Base-by-base conservation (phyloP, 306 rosid species). In the Prunus fruticosa region DNA sequence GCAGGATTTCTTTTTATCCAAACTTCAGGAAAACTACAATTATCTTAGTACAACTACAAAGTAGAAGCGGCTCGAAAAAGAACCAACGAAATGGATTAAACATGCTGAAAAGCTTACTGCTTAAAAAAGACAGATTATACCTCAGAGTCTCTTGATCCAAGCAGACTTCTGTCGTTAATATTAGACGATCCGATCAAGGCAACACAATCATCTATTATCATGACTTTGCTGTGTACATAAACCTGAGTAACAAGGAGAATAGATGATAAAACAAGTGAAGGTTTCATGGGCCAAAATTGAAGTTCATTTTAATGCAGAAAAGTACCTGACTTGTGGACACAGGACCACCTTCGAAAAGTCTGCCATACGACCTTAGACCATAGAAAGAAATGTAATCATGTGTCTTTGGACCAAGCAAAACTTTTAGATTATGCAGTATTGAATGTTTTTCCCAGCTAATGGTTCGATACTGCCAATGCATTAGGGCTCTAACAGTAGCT, bases 131-230 rank as follows among this genome's bases (percentile, higher is more conserved):
- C 43, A 19, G 38, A 46, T 14, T 11, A 25, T 70, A 80, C 89
- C 89, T 86, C 87, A 45, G 89, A 86, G 80, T 86, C 89, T 71
- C 89, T 83, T 18, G 87, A 86, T 69, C 89, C 89, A 43, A 86
- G 89, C 68, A 86, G 71, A 83, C 87, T 86, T 78, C 89, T 52
- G 38, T 86, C 89, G 43, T 86, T 86, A 47, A 86, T 86, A 43
- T 86, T 86, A 11, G 89, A 86, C 4, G 89, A 86, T 65, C 89
- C 89, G n/a, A 86, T 80, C 66, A 86, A 41, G 50, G 89, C 71
- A 77, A 76, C 70, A 11, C 79, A 72, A 64, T 86, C 89, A 30
- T 86, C 89, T 2, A 86, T 81, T 45, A 86, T 83, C 82, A 86
- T 80, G 72, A 86, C 70, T 78, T 86, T 86, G 82, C 89, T 86